Evolutionary conservation across 2,329 filamentous ascomycete genomes (phyloP).

Genomic region (Talaromyces sp.): DNA sequence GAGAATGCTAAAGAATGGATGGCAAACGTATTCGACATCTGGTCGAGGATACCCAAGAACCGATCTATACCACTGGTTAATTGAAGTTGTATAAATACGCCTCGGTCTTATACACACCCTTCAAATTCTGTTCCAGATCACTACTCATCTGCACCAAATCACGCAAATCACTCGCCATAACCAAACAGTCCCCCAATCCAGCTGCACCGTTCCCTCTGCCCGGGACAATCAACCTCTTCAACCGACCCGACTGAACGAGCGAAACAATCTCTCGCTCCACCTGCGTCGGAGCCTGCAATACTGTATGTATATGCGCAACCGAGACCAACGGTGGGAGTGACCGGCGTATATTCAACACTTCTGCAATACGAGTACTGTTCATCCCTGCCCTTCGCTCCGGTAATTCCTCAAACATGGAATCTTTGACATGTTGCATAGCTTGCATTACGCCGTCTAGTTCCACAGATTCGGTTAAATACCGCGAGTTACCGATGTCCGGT

Average conservation of each 20-base stretch:
- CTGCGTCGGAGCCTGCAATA: constrained; percentile 52
- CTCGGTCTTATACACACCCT: constrained; percentile 24
- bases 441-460: constrained; percentile 48
- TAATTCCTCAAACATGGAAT: constrained; percentile 51
- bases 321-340: constrained; percentile 55
- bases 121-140: constrained; percentile 30
- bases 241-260: constrained; percentile 45
- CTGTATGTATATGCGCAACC: constrained; percentile 56
- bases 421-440: constrained; percentile 41
- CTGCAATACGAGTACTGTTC: constrained; percentile 56
- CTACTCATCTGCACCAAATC: constrained; percentile 33
- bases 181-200: constrained; percentile 55
- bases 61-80: constrained; percentile 36
- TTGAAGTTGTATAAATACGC: not conserved
- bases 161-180: constrained; percentile 51
- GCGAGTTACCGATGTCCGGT: constrained; percentile 49
- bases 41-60: constrained; percentile 46
- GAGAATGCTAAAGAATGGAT: constrained; percentile 44
- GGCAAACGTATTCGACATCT: constrained; percentile 44
- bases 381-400: constrained; percentile 52
- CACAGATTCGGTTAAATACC: constrained; percentile 37
- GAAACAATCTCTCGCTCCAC: constrained; percentile 56
- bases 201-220: constrained; percentile 53
- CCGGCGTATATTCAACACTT: constrained; percentile 53
- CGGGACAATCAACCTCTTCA: constrained; percentile 53